Percentiles rank a stretch among this genome's conserved stretches.
Conservation (phyloP, 1,284 basidiomycete genomes). For the Dichomitus squalens region DNA sequence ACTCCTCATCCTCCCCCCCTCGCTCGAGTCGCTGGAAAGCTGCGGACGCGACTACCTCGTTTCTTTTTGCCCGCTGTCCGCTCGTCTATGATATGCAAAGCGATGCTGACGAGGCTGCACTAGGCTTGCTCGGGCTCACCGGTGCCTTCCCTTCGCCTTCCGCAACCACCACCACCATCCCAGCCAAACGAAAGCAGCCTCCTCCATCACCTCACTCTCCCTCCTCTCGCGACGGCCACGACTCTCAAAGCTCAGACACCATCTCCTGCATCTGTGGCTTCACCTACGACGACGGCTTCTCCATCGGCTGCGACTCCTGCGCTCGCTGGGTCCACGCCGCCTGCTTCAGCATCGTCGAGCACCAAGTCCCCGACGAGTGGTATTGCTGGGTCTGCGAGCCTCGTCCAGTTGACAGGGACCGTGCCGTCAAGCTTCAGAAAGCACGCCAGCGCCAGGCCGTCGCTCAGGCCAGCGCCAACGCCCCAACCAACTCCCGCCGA, state of each 20-base stretch:
- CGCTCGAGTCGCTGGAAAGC: not conserved
- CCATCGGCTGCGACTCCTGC: constrained; percentile 90
- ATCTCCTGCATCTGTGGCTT: constrained; percentile 77
- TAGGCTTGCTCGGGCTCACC: constrained; percentile 49
- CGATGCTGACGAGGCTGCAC: constrained; percentile 53
- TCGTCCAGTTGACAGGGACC: constrained; percentile 46
- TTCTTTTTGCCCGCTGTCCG: not conserved
- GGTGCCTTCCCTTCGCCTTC: constrained; percentile 27
- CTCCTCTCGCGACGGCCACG: not conserved
- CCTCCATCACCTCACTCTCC: not conserved
- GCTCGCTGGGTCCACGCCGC: constrained; percentile 89
- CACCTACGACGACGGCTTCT: constrained; percentile 87
- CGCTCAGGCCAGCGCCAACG: constrained; percentile 32
- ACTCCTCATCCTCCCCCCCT: not conserved
- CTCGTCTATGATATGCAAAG: constrained; percentile 40
- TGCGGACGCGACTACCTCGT: not conserved
- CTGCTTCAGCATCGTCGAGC: constrained; percentile 77
- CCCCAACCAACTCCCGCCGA: not conserved
- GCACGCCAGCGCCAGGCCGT: constrained; percentile 33
- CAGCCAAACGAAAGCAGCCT: constrained; percentile 43
- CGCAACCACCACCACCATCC: constrained; percentile 39
- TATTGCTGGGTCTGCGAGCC: constrained; percentile 64
- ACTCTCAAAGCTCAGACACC: constrained; percentile 35
- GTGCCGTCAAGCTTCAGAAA: constrained; percentile 49
- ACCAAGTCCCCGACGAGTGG: constrained; percentile 77